Conservation (phyloP, 805 yeast genomes). For the Ogataea glucozyma region DNA sequence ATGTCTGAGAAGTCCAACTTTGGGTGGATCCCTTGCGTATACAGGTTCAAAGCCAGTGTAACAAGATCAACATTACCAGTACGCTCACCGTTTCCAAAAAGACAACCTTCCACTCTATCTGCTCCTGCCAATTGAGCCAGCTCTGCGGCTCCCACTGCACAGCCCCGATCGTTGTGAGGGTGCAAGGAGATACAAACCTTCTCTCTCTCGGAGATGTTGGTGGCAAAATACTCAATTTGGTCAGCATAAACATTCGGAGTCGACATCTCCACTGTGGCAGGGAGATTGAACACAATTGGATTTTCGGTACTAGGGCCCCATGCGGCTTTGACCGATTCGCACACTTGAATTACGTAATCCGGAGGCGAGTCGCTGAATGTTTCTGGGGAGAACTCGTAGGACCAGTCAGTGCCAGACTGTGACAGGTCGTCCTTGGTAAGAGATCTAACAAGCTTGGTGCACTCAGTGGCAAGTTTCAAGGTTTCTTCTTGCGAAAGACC, state of each 20-base stretch:
- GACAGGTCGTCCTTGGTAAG: conserved; percentile 74
- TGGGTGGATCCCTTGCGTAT: conserved; percentile 76
- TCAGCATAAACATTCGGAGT: conserved; percentile 78
- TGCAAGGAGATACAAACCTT: conserved; percentile 72
- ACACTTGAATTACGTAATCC: conserved; percentile 70
- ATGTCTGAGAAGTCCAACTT: conserved; percentile 70
- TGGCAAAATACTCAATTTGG: conserved; percentile 73
- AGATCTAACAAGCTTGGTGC: conserved; percentile 64
- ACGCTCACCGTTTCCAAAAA: conserved; percentile 82
- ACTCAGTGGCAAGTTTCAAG: conserved; percentile 64
- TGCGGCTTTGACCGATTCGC: conserved; percentile 75
- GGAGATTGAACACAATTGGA: conserved; percentile 76
- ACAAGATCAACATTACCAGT: conserved; percentile 81
- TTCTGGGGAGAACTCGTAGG: conserved; percentile 77
- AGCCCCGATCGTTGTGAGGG: conserved; percentile 81
- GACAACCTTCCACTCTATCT: conserved; percentile 81
- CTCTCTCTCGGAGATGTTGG: conserved; percentile 67
- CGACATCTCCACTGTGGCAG: conserved; percentile 80
- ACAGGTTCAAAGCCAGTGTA: conserved; percentile 73
- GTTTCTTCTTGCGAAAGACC: conserved; percentile 71
- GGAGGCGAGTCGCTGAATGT: conserved; percentile 73
- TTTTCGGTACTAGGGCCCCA: conserved; percentile 75
- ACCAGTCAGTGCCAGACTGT: conserved; percentile 64
- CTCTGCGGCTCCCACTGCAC: conserved; percentile 83
- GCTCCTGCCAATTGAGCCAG: conserved; percentile 78